Evolutionary conservation across 2,329 filamentous ascomycete species (phyloP), one percentile per base, ranked within the genome.

Genomic region (Mycocentrospora acerina): DNA sequence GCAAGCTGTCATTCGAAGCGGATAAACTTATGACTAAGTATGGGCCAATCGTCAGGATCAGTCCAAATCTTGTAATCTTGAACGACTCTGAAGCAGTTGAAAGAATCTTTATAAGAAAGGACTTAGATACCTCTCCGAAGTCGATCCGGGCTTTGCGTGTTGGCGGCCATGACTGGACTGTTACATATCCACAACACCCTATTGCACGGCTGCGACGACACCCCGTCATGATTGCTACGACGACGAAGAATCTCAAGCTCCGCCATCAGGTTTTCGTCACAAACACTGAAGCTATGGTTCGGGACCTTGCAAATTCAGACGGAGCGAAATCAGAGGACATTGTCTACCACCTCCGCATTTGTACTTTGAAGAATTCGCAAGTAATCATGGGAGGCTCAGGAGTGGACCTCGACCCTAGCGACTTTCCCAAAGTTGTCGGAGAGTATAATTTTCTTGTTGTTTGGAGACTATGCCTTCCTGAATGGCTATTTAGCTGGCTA

Each of bases 391-490:
- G 48, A 24, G 51, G 51, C 3, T 45, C 48, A 6, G 32, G n/a
- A 12, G 51, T 50, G 6, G 41, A 54, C 16, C 27, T 54, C 3
- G 51, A 52, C 14, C 24, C 39, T 1, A 15, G 12, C 3, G 45
- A 47, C 17, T 54, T 54, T n/a, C 51, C 51, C 4, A 40, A 22
- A 5, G 41, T 51, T 9, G 48, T 54, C 7, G 51, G 51, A 13
- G 48, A 54, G 22, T 54, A 54, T 18, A 54, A 54, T 19, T 54
- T 54, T 18, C 51, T 50, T 6, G 51, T 54, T 1, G 46, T 54
- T 5, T 54, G 51, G 51, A 33, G 51, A 9, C 41, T 54, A 5
- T 54, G 51, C 10, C 46, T 52, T 15, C 51, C 48, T 4, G 44
- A 51, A 12, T 54, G 51, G 51, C 34, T 54, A 3, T 54, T 54